Conservation (phyloP, 2,329 filamentous ascomycete species). For the Monilinia laxa region DNA sequence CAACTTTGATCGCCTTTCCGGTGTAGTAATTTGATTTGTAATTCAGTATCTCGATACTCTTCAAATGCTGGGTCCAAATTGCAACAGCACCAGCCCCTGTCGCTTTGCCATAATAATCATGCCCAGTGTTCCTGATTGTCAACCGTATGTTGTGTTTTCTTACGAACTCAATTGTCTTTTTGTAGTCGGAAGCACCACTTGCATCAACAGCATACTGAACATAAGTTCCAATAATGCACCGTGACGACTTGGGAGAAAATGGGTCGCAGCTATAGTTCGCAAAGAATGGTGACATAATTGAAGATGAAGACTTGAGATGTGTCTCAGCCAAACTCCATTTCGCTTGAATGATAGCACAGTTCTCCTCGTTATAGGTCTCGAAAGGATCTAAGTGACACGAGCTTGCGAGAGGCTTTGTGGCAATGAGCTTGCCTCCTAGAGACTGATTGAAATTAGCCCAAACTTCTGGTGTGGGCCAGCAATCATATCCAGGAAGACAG, state of each 20-base stretch:
- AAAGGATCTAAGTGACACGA: slow-evolving; percentile 23
- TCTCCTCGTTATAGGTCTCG: neutral
- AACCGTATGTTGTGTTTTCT: slow-evolving; percentile 43
- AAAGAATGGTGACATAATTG: slow-evolving; percentile 44
- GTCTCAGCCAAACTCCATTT: neutral
- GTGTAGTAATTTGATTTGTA: neutral
- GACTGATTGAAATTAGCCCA: slow-evolving; percentile 30
- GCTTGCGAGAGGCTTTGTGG: slow-evolving; percentile 23
- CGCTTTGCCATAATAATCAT: slow-evolving; percentile 45
- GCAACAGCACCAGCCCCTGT: slow-evolving; percentile 8
- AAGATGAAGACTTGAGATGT: slow-evolving; percentile 38
- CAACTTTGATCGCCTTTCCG: slow-evolving; percentile 8
- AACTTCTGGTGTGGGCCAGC: slow-evolving; percentile 25
- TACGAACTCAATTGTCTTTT: slow-evolving; percentile 44
- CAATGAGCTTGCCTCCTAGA: slow-evolving; percentile 25
- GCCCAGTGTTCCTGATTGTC: slow-evolving; percentile 56
- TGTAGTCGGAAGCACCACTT: slow-evolving; percentile 31
- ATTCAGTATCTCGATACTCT: neutral
- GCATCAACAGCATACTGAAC: slow-evolving; percentile 40
- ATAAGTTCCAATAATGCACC: slow-evolving; percentile 44
- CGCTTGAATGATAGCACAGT: slow-evolving; percentile 22
- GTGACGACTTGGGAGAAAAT: slow-evolving; percentile 40
- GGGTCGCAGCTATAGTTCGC: slow-evolving; percentile 38
- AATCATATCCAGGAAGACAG: slow-evolving; percentile 25
- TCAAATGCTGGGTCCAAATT: slow-evolving; percentile 9